These are phyloP conservation scores for Candida incommunis DNA, from an alignment of 805 yeast genomes.

Conservation along the genomic window DNA sequence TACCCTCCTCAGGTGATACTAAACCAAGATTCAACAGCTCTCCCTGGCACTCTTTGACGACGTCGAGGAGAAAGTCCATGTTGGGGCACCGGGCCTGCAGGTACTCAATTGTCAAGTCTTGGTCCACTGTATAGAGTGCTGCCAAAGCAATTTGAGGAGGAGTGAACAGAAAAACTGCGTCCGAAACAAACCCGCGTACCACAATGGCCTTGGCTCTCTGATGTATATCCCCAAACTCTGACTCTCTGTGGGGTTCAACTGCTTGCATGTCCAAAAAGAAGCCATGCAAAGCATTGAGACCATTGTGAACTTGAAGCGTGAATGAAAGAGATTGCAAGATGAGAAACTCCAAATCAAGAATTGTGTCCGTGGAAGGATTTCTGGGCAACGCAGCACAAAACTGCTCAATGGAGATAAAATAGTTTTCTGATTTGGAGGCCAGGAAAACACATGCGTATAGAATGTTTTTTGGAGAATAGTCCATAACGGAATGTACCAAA, in stretches of 20 bases:
- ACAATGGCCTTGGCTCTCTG: slow-evolving; percentile 55
- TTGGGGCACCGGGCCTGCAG: slow-evolving; percentile 18
- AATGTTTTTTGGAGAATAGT: slow-evolving; percentile 71
- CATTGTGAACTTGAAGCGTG: slow-evolving; percentile 77
- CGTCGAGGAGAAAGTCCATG: background rate
- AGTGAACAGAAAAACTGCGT: slow-evolving; percentile 61
- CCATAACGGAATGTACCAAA: slow-evolving; percentile 69
- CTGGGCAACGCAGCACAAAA: slow-evolving; percentile 58
- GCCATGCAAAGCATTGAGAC: slow-evolving; percentile 83
- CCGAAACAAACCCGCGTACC: slow-evolving; percentile 58
- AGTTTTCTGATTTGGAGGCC: slow-evolving; percentile 88
- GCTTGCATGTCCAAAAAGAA: slow-evolving; percentile 79
- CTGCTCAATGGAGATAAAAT: slow-evolving; percentile 69
- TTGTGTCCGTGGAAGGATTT: slow-evolving; percentile 27
- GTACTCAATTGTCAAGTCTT: slow-evolving; percentile 49
- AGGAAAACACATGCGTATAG: slow-evolving; percentile 71
- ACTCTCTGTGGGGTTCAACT: slow-evolving; percentile 23
- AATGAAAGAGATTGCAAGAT: slow-evolving; percentile 63
- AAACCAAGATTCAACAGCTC: background rate
- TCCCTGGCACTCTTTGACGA: slow-evolving; percentile 1
- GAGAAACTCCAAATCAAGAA: slow-evolving; percentile 66
- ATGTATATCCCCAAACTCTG: slow-evolving; percentile 51
- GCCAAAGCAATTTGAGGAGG: slow-evolving; percentile 96
- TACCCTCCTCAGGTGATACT: background rate
- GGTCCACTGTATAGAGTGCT: slow-evolving; percentile 56